phyloP scores from a whole-genome alignment of 1,139 yeast species.

The Suhomyces chickasaworum region DNA sequence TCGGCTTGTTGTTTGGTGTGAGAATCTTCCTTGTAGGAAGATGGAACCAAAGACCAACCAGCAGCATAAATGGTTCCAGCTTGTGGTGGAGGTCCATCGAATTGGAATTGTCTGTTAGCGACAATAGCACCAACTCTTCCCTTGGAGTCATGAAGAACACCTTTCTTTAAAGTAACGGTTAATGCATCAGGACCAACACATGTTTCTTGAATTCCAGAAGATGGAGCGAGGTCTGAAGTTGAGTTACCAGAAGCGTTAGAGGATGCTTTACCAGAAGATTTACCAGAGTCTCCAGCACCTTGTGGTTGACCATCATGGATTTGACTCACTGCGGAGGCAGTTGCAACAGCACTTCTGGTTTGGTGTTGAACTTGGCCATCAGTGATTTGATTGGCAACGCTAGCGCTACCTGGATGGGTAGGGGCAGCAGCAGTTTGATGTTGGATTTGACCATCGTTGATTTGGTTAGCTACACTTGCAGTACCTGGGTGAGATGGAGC shows the following conservation, averaged over 20 bases:
- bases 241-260: constrained; percentile 12
- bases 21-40: constrained; percentile 19
- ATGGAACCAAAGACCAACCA: constrained; percentile 40
- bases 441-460: constrained; percentile 39
- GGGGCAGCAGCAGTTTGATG: constrained; percentile 20
- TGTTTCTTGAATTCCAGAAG: constrained; percentile 18
- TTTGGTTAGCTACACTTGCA: constrained; percentile 35
- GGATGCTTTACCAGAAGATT: constrained; percentile 42
- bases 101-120: constrained; percentile 49
- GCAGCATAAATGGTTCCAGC: constrained; percentile 43
- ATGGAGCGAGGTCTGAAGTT: constrained; percentile 13
- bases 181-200: constrained; percentile 35
- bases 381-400: constrained; percentile 32
- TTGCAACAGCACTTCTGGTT: constrained; percentile 18
- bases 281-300: constrained; percentile 21
- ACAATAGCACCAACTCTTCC: constrained; percentile 47
- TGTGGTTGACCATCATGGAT: constrained; percentile 40
- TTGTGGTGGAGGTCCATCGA: constrained; percentile 49
- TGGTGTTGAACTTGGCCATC: constrained; percentile 44
- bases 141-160: constrained; percentile 35
- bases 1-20: constrained; percentile 15
- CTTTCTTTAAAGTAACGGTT: constrained; percentile 31
- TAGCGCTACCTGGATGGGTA: constrained; percentile 33
- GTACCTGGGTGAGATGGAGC: constrained; percentile 31
- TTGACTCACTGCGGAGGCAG: constrained; percentile 26